Base-by-base conservation (phyloP, 2,329 filamentous ascomycete genomes). In the Fusarium coffeatum region DNA sequence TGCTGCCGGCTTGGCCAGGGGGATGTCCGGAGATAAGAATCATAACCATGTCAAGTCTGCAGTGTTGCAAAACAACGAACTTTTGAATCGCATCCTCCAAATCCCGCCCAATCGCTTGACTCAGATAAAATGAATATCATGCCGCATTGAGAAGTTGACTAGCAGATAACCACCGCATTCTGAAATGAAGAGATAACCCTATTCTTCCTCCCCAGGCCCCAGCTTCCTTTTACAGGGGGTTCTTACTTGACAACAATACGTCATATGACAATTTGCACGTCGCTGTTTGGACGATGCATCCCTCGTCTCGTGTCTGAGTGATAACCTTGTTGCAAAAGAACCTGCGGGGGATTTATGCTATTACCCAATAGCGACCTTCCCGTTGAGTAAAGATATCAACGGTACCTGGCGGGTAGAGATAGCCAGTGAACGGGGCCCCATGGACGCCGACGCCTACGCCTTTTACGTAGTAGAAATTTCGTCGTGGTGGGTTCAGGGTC, bases 21-120 rank as follows among this genome's bases (percentile, higher is more conserved):
- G 16, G 67, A 63, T 67, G 63, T 15, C 46, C 50, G 64, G 63
- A 51, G 66, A 68, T 68, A 68, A 65, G n/a, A 10, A 23, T 28
- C 10, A 25, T 18, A 27, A 20, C 47, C 12, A n/a, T 23, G 27
- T 41, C 49, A 13, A 28, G 27, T 28, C 27, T 28, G 27, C 9
- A 27, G 27, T 28, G 11, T 28, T 28, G 28, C 6, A 47, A 32
- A 23, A 34, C 40, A 30, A 54, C 47, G 63, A 54, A 66, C 47
- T 51, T 59, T 53, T 66, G 55, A 48, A 58, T 25, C 20, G 22
- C 18, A 49, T 48, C 55, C 56, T 60, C 22, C 27, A 25, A 12
- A 28, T 28, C 15, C 16, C 28, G 27, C 12, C 42, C 45, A 64
- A 46, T 64, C 23, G 18, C 18, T 34, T 41, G 49, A 45, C 4